Conservation (phyloP, 2,329 filamentous ascomycete species). For the Verticillium dahliae region DNA sequence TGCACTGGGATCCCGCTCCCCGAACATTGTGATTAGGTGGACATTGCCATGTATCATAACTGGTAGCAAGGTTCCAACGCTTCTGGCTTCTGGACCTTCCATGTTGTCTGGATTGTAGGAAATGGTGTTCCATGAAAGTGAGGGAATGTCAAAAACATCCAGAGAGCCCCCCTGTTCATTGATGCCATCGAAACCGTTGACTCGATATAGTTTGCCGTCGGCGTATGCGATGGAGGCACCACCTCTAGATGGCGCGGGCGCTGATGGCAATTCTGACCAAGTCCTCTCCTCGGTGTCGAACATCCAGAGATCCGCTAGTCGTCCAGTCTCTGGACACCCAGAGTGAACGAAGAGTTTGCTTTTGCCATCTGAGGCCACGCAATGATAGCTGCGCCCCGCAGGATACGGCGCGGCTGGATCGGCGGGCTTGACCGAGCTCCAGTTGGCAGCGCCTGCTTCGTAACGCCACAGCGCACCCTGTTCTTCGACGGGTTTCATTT, state of each 20-base stretch:
- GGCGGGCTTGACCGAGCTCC: conserved; percentile 37
- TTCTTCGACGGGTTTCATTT: conserved; percentile 55
- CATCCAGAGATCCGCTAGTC: conserved; percentile 54
- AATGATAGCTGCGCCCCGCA: conserved; percentile 50
- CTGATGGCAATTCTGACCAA: conserved; percentile 46
- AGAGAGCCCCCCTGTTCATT: conserved; percentile 51
- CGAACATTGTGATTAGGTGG: conserved; percentile 30
- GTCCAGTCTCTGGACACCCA: conserved; percentile 50
- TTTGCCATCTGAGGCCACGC: conserved; percentile 25
- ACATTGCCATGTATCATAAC: conserved; percentile 12
- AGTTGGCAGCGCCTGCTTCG: conserved; percentile 28
- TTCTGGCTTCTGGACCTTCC: conserved; percentile 22
- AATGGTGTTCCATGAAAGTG: conserved; percentile 18
- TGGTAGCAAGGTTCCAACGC: conserved; percentile 20
- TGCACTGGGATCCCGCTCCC: conserved; percentile 28
- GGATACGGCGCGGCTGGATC: conserved; percentile 30
- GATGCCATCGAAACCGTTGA: conserved; percentile 59
- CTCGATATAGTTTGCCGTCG: conserved; percentile 42
- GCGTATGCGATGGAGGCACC: conserved; percentile 42
- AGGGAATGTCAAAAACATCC: conserved; percentile 33
- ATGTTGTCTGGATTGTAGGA: conserved; percentile 18
- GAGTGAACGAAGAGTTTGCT: conserved; percentile 54
- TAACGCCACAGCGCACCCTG: conserved; percentile 51
- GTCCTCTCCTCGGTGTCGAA: conserved; percentile 38
- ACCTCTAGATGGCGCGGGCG: conserved; percentile 45